These are phyloP conservation scores for Coniferiporia weirii DNA, from an alignment of 1,284 basidiomycete species.

Conservation along the genomic window DNA sequence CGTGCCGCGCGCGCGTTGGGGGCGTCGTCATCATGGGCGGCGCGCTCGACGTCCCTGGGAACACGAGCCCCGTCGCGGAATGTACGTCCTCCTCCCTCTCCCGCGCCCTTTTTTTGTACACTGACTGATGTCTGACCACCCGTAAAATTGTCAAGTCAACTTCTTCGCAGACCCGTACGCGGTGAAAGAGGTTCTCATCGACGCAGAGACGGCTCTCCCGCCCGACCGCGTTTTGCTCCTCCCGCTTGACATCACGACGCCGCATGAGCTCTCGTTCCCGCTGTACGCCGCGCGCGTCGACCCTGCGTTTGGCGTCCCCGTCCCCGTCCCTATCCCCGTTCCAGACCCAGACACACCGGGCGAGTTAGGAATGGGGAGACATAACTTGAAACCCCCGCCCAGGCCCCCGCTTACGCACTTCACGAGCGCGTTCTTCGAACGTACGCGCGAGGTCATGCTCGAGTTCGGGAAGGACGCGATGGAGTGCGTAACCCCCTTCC, in stretches of 20 bases:
- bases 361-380: background rate
- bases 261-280: slow-evolving; percentile 73
- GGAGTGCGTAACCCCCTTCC: slow-evolving; percentile 36
- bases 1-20: slow-evolving; percentile 58
- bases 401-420: slow-evolving; percentile 66
- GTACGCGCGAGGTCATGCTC: slow-evolving; percentile 66
- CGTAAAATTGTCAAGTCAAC: slow-evolving; percentile 57
- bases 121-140: background rate
- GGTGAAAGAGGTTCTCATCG: slow-evolving; percentile 57
- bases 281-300: slow-evolving; percentile 53
- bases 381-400: no score
- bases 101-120: background rate
- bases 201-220: slow-evolving; percentile 40
- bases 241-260: slow-evolving; percentile 78
- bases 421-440: slow-evolving; percentile 73
- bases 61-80: slow-evolving; percentile 79
- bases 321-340: no score
- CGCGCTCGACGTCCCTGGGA: slow-evolving; percentile 90
- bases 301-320: slow-evolving; percentile 45
- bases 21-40: slow-evolving; percentile 93
- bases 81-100: slow-evolving; percentile 39
- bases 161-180: slow-evolving; percentile 92
- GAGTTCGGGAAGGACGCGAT: slow-evolving; percentile 75
- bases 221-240: slow-evolving; percentile 65
- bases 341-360: slow-evolving; percentile 34